phyloP scores from a whole-genome alignment of 2,329 filamentous ascomycete genomes.

The Orbilia blumenaviensis region DNA sequence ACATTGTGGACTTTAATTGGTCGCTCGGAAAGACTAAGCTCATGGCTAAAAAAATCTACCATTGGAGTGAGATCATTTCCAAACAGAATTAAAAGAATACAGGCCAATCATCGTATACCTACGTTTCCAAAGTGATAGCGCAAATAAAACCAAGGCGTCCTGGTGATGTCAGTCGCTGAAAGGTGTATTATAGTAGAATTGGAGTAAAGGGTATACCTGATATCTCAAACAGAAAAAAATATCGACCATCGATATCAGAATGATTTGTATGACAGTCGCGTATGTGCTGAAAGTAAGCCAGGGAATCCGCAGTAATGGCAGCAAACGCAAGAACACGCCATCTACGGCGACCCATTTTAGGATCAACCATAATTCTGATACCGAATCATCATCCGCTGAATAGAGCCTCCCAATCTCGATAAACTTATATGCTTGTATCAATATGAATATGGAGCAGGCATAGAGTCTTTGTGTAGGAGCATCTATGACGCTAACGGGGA shows the following conservation, averaged over 20 bases:
- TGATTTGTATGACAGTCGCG: constrained; percentile 70
- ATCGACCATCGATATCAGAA: constrained; percentile 75
- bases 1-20: constrained; percentile 88
- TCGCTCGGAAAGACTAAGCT: constrained; percentile 90
- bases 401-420: constrained; percentile 69
- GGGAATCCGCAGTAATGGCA: constrained; percentile 88
- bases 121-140: constrained; percentile 43
- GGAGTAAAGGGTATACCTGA: constrained; percentile 30
- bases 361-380: constrained; percentile 73
- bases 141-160: constrained; percentile 23
- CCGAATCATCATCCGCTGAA: constrained; percentile 81
- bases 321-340: constrained; percentile 82
- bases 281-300: constrained; percentile 83
- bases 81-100: not conserved
- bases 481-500: constrained; percentile 83
- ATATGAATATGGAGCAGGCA: constrained; percentile 78
- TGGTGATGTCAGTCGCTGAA: not conserved
- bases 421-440: constrained; percentile 80
- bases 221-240: constrained; percentile 71
- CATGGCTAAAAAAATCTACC: constrained; percentile 82
- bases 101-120: not conserved
- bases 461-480: constrained; percentile 91
- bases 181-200: not conserved
- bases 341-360: constrained; percentile 93
- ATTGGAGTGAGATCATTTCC: not conserved